These are phyloP conservation scores for Phytophthora sp. DNA, from an alignment of 352 stramenopile genomes.

Conservation along the genomic window DNA sequence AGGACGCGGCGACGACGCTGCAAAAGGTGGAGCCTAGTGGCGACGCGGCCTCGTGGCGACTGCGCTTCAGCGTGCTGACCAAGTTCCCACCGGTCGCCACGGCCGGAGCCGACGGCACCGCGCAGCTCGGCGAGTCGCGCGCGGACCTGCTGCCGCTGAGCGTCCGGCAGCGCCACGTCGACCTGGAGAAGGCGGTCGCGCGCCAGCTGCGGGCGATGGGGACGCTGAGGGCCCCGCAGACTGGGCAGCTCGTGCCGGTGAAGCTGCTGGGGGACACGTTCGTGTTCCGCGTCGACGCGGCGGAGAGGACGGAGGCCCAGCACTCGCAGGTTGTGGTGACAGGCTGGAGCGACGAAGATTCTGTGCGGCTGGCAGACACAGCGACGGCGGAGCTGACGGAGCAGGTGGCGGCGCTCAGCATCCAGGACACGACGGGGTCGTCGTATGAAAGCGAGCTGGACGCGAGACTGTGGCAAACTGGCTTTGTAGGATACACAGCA, in stretches of 20 bases:
- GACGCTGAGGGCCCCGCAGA: constrained; percentile 12
- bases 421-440: constrained; percentile 9
- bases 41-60: constrained; percentile 5
- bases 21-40: constrained; percentile 8
- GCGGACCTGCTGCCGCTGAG: constrained; percentile 47
- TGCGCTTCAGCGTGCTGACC: constrained; percentile 40
- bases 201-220: constrained; percentile 43
- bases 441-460: constrained; percentile 31
- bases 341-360: constrained; percentile 33
- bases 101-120: neutral
- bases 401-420: constrained; percentile 18
- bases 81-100: constrained; percentile 35
- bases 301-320: constrained; percentile 1
- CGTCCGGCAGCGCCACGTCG: constrained; percentile 40
- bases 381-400: constrained; percentile 16
- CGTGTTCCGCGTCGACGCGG: constrained; percentile 44
- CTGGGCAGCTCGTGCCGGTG: constrained; percentile 44
- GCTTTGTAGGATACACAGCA: constrained; percentile 59
- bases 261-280: constrained; percentile 60
- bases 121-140: constrained; percentile 4
- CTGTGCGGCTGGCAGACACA: neutral
- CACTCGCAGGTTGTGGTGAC: constrained; percentile 15
- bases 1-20: constrained; percentile 20
- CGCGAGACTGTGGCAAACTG: constrained; percentile 31
- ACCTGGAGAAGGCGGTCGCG: constrained; percentile 32